Base-by-base conservation (phyloP, 2,329 filamentous ascomycete species). In the Colletotrichum sp. region DNA sequence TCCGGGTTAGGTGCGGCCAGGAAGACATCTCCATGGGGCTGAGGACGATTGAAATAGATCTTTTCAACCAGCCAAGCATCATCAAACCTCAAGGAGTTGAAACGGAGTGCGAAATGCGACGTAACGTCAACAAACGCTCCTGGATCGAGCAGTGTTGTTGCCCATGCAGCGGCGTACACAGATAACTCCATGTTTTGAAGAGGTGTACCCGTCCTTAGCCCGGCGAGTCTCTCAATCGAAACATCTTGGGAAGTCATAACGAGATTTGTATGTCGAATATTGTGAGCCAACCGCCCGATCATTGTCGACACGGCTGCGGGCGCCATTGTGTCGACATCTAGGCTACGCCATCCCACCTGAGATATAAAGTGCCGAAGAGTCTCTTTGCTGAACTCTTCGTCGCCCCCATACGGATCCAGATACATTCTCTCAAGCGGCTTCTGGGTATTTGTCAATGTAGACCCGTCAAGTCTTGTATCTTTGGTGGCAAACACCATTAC, bases 361-460 rank as follows among this genome's bases (percentile, higher is more conserved):
- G 88, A 87, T n/a, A 96, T 86, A 77, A 92, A 88, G 30, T 85
- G 85, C 75, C 90, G 88, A 49, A 98, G 86, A 66, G 90, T 87
- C 2, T 87, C 85, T 15, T 91, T 83, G 1, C 89, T 87, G 0
- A 96, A 90, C 83, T 98, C 95, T 16, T 90, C 85, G 39, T 92
- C 90, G 4, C 90, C 92, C 32, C 92, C 90, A 83, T 95, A 98
- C 0, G 96, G 96, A 81, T 98, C 95, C 78, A 98, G 88, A 82
- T 95, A 98, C 91, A 98, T 96, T 63, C 88, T 87, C 75, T 90
- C 87, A 16, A 72, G 44, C 3, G 36, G 49, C 21, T 66, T 71
- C 28, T 55, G 59, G 24, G 44, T 8, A 55, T 71, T 65, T 9
- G 83, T 83, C 15, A 82, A 80, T 9, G 83, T 80, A 8, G 86